These are phyloP conservation scores for Myxozyma nipponensis DNA, from an alignment of 805 yeast species.

Conservation along the genomic window DNA sequence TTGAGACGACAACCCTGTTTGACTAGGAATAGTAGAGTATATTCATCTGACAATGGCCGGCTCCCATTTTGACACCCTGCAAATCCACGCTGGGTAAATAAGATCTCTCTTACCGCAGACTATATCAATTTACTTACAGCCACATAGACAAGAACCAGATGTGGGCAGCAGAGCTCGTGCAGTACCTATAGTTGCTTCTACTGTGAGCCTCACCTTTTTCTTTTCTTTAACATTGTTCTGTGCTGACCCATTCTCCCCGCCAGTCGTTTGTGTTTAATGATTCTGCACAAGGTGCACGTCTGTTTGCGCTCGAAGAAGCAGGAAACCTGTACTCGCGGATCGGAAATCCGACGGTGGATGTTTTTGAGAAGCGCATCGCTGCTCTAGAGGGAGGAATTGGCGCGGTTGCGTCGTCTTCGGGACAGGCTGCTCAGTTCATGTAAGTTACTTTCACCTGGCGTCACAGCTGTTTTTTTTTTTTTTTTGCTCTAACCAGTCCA, in stretches of 20 bases:
- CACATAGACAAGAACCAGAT: slow-evolving; percentile 54
- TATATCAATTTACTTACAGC: not conserved
- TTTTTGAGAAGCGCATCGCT: slow-evolving; percentile 86
- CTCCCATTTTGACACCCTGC: slow-evolving; percentile 77
- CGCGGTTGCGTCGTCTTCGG: slow-evolving; percentile 88
- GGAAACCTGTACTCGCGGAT: slow-evolving; percentile 88
- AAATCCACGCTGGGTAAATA: slow-evolving; percentile 79
- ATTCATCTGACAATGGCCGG: slow-evolving; percentile 17
- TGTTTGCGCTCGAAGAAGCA: slow-evolving; percentile 77
- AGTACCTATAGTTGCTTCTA: slow-evolving; percentile 87
- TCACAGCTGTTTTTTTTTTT: not conserved
- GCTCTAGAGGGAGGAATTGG: slow-evolving; percentile 90
- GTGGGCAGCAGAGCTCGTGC: slow-evolving; percentile 72
- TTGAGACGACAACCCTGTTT: too few relatives aligned
- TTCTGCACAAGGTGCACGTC: slow-evolving; percentile 87
- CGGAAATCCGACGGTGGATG: slow-evolving; percentile 89
- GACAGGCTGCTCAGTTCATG: slow-evolving; percentile 88
- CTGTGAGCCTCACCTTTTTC: slow-evolving; percentile 34
- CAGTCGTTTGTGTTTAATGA: slow-evolving; percentile 77
- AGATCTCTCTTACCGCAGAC: not conserved
- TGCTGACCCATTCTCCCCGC: not conserved
- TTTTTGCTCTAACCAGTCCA: not conserved
- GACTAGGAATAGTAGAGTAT: too few relatives aligned
- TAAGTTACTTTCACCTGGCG: not conserved
- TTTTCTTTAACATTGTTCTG: not conserved